Conservation (phyloP, 148 eudicot genomes). For the Rhododendron henanense region DNA sequence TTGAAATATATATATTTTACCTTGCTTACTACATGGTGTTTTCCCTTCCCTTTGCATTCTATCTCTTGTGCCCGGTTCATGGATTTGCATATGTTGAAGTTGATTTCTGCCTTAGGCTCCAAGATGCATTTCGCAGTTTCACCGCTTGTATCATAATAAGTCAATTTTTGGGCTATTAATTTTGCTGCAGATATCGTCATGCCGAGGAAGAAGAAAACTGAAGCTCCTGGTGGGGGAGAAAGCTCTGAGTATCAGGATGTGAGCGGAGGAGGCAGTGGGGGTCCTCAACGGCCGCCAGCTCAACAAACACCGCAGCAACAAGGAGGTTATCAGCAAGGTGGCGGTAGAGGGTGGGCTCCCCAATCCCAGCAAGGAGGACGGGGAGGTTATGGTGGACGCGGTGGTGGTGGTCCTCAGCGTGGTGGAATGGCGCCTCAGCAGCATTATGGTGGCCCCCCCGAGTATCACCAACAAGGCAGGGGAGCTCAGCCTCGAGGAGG, state of each 20-base stretch:
- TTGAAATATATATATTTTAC: not conserved
- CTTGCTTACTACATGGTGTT: not conserved
- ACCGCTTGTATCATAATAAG: not conserved
- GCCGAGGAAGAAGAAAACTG: slow-evolving; percentile 87
- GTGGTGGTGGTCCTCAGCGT: slow-evolving; percentile 48
- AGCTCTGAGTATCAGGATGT: slow-evolving; percentile 59
- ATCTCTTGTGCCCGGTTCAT: not conserved
- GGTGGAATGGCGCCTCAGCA: slow-evolving; percentile 56
- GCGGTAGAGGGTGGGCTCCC: slow-evolving; percentile 52
- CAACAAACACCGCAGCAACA: slow-evolving; percentile 22
- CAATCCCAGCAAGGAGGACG: slow-evolving; percentile 42
- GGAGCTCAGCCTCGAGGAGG: slow-evolving; percentile 64
- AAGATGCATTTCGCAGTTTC: not conserved
- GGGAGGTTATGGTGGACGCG: slow-evolving; percentile 38
- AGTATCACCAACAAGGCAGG: slow-evolving; percentile 45
- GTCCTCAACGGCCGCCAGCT: slow-evolving; percentile 29
- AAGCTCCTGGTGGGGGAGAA: slow-evolving; percentile 54
- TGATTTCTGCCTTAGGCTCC: not conserved
- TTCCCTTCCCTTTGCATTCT: not conserved
- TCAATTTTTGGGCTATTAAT: not conserved
- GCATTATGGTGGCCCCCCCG: slow-evolving; percentile 55
- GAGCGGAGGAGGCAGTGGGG: slow-evolving; percentile 37
- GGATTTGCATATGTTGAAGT: not conserved
- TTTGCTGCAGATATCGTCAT: slow-evolving; percentile 38
- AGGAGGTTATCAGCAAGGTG: slow-evolving; percentile 44